Base-by-base conservation (phyloP, 2,329 filamentous ascomycete genomes). In the Colletotrichum sp. region DNA sequence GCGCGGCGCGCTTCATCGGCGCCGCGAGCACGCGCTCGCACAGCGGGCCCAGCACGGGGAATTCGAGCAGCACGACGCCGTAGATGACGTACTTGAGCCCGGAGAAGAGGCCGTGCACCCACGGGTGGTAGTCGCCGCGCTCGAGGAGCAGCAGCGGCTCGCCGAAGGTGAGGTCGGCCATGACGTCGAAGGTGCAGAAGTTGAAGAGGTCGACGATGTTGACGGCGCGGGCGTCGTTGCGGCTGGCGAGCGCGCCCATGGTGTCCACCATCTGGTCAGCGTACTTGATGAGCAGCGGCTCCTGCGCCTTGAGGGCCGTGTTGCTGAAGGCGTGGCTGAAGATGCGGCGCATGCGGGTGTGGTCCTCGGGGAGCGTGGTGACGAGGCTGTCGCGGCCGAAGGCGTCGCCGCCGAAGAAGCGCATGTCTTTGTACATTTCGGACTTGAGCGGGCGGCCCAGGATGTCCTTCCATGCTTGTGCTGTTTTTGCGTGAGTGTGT, bases 231-330 rank as follows among this genome's bases (percentile, higher is more conserved):
- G 59, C 74, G 9, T 49, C 44, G n/a, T 68, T 18, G 39, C 65
- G 65, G 5, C 21, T 6, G 69, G 12, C 15, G 24, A 79, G 80
- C 44, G 88, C 74, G 39, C 81, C 82, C 73, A 76, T 76, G 13
- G 69, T 60, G 15, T 79, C 68, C 49, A 88, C 81, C 65, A 89
- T 82, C 21, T 87, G 76, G 62, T 85, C 80, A 12, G 86, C 84
- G 77, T 88, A 87, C 1, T 78, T 77, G 72, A 82, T 79, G 68
- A 89, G 77, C 3, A 80, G 49, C 1, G 78, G 68, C 66, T 82
- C 78, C 72, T 83, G 82, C 1, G 77, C 78, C 21, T 76, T 55
- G 76, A 83, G 72, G 2, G 78, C 71, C 39, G 78, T 77, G 28
- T 80, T 80, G 15, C 75, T 78, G 68, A 83, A 83, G 16, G 77